Evolutionary conservation across 2,329 filamentous ascomycete genomes (phyloP), one percentile per base, ranked within the genome.

Genomic region (Cladorrhinum sp.): DNA sequence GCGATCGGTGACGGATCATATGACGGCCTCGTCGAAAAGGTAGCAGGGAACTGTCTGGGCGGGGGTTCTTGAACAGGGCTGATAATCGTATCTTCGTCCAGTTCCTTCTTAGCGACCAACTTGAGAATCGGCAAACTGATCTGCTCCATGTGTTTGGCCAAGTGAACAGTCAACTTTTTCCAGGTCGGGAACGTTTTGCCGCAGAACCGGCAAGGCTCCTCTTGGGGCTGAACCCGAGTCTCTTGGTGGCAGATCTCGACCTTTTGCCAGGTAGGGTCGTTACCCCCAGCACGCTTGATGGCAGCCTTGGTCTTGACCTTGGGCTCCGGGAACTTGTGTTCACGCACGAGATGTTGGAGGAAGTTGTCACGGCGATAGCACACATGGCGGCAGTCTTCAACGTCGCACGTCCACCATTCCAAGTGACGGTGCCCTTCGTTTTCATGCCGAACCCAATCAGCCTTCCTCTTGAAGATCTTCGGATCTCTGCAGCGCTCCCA

Each of bases 351-450:
- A 76, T 97, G 93, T 74, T 96, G 92, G 24, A 96, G 81, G 72
- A 97, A 96, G 70, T 97, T 96, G 73, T 96, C 91, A 64, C 93
- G 91, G 28, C 93, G 86, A 73, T 88, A 96, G 77, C 92, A 96
- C 2, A 81, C 85, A 72, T 96, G 93, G 8, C 80, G 82, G 73
- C 93, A 96, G 65, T 94, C 92, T 3, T 87, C 83, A 20, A 92
- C 84, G 63, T 90, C 86, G 71, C 93, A 97, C 5, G 83, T 87
- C 92, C 92, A 97, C 87, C 91, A 95, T 70, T 96, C 92, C 2
- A 96, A 79, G 65, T 96, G 91, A 23, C 93, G 85, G 72, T 97
- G 93, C 24, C 90, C 87, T 74, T 97, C 93, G 67, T 94, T 96
- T 72, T 96, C 93, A 70, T 97, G 93, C 28, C 93, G 85, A 21